A percentile compares a stretch with the other conserved stretches of the same genome.
Conservation (phyloP, 768 basidiomycete species). For the Pleurotus tuoliensis region DNA sequence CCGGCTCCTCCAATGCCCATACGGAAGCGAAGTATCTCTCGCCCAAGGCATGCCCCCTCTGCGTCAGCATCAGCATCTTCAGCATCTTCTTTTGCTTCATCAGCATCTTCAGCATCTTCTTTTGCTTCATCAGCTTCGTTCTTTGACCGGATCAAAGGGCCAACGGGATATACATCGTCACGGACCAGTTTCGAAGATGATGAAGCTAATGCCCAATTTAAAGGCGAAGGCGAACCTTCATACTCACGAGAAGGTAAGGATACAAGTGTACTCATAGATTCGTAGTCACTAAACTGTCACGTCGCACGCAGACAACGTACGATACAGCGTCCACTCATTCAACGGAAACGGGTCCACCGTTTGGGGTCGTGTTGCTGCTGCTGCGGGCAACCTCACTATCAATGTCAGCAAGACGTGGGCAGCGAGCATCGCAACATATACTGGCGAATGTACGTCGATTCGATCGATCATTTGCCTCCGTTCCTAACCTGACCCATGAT, state of each 20-base stretch:
- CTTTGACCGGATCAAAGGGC: slow-evolving; percentile 31
- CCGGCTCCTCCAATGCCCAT: slow-evolving; percentile 9
- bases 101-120: slow-evolving; percentile 23
- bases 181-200: slow-evolving; percentile 43
- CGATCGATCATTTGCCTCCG: not conserved
- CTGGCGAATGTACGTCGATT: slow-evolving; percentile 40
- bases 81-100: slow-evolving; percentile 22
- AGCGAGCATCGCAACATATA: slow-evolving; percentile 31
- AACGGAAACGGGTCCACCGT: slow-evolving; percentile 39
- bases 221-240: not conserved
- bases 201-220: slow-evolving; percentile 7
- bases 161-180: slow-evolving; percentile 32
- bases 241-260: not conserved
- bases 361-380: slow-evolving; percentile 56
- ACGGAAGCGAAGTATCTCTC: slow-evolving; percentile 9
- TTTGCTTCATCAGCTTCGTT: slow-evolving; percentile 30
- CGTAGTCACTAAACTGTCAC: not conserved
- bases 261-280: not conserved
- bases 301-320: not conserved
- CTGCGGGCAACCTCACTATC: slow-evolving; percentile 49
- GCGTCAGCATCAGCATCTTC: slow-evolving; percentile 7
- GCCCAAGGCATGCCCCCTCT: slow-evolving; percentile 7
- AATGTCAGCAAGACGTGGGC: slow-evolving; percentile 59
- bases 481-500: too few relatives aligned
- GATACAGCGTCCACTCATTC: slow-evolving; percentile 5